Base-by-base conservation (phyloP, 768 basidiomycete species). In the Lentinus brumalis region DNA sequence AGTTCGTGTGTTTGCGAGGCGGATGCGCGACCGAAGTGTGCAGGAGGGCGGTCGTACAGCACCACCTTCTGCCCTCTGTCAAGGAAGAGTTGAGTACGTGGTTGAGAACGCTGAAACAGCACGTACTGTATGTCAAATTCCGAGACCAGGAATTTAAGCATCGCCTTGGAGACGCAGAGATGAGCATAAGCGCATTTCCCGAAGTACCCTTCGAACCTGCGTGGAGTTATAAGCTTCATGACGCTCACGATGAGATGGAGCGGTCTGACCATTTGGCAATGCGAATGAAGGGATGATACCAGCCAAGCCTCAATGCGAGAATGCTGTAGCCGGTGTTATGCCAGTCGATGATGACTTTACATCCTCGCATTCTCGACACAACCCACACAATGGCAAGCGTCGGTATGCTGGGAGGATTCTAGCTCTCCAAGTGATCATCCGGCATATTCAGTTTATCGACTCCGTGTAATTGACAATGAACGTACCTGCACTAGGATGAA, bases 361-460 rank as follows among this genome's bases (percentile, higher is more conserved):
- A 89, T 3, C 91, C 88, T 16, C 86, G 81, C 15, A 93, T 67
- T 18, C 77, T 70, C 21, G 83, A 83, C 1, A 88, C 86, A 30
- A 94, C 73, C 81, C 91, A 91, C 3, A 92, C 93, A 18, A 98
- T 77, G 2, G 88, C 87, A 16, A 99, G 83, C 0, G 96, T 96
- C 1, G 97, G 97, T 40, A 99, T 95, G 61, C 91, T 92, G 9
- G 97, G 97, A 30, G 97, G 97, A 70, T 98, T 99, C 94, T 99
- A 69, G 35, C 56, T 69, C 57, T 35, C 39, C 32, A 50, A 30
- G 31, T 21, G 11, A 18, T 6, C 14, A 39, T n/a, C 14, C 21
- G 15, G 1, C 26, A 26, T n/a, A 42, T 15, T 51, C 21, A 50
- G 47, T 35, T 5, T 30, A 9, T 2, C 7, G 40, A 21, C 5